Percentiles rank a stretch among this genome's conserved stretches.
phyloP scores from a whole-genome alignment of 352 stramenopile genomes.

The Plasmopara viticola region DNA sequence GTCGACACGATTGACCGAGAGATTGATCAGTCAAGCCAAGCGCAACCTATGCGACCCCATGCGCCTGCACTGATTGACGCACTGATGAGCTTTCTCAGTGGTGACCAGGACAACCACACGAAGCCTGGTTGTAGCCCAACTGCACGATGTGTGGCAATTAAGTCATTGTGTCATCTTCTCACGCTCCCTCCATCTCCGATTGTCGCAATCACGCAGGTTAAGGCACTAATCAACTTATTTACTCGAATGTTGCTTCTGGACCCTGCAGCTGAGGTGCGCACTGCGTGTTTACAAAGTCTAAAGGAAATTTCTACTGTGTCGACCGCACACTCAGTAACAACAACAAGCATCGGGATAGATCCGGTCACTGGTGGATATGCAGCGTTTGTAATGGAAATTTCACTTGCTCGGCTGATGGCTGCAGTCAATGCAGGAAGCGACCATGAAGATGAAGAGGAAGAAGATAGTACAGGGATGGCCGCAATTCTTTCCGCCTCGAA shows the following conservation, averaged over 20 bases:
- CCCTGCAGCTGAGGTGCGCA: conserved; percentile 50
- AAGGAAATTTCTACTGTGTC: conserved; percentile 70
- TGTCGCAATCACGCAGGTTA: conserved; percentile 50
- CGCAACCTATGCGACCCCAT: conserved; percentile 72
- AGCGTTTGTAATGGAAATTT: conserved; percentile 67
- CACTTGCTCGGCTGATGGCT: conserved; percentile 63
- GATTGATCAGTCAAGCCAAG: conserved; percentile 64
- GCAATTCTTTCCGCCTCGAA: conserved; percentile 43
- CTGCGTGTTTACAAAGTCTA: conserved; percentile 58
- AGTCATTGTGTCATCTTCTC: conserved; percentile 66
- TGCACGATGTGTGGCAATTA: conserved; percentile 55
- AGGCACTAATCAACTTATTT: conserved; percentile 69
- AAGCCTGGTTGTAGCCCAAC: conserved; percentile 30
- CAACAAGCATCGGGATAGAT: conserved; percentile 8
- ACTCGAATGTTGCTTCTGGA: conserved; percentile 65
- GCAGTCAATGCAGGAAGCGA: conserved; percentile 30
- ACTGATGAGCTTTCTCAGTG: conserved; percentile 50
- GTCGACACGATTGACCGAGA: conserved; percentile 81
- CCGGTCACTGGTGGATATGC: conserved; percentile 53
- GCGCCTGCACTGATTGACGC: conserved; percentile 48
- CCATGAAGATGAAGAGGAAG: conserved; percentile 27
- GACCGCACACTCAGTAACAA: conserved; percentile 6
- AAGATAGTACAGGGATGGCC: conserved; percentile 22
- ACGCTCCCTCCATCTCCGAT: conserved; percentile 77
- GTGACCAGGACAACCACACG: conserved; percentile 18